Evolutionary conservation across 257 asterid genomes (phyloP).

Genomic region (Forsythia suspensa): DNA sequence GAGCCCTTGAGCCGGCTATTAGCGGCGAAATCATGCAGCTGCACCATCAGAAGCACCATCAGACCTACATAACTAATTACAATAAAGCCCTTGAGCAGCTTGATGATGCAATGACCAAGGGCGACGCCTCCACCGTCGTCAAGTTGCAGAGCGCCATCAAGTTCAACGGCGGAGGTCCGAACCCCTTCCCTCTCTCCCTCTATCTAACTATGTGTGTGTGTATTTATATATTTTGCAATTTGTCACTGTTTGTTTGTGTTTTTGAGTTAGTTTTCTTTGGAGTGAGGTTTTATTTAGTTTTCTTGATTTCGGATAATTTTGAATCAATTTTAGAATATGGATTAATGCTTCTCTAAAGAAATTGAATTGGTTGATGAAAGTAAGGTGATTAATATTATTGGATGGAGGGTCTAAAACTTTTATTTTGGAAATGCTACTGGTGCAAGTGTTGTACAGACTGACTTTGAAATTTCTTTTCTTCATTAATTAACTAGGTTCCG

Average conservation of each 20-base stretch:
- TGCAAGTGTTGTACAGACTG: neutral
- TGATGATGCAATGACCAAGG: constrained; percentile 60
- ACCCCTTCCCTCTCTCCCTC: neutral
- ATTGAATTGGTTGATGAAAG: constrained; percentile 2
- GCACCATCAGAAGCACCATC: constrained; percentile 98
- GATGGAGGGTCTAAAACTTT: neutral
- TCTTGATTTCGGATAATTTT: neutral
- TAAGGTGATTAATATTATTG: neutral
- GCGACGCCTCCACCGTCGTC: constrained; percentile 64
- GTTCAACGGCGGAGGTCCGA: constrained; percentile 95
- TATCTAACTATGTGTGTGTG: neutral
- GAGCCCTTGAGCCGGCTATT: constrained; percentile 85
- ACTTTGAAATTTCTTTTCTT: neutral
- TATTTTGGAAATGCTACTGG: neutral
- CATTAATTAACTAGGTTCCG: neutral
- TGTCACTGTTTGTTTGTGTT: neutral
- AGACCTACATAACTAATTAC: constrained; percentile 84
- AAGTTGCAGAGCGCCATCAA: constrained; percentile 90
- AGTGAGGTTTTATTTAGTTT: neutral
- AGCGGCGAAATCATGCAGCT: constrained; percentile 92
- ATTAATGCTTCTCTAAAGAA: neutral
- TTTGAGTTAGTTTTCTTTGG: neutral
- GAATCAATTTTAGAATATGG: neutral
- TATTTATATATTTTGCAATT: neutral
- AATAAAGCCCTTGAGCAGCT: constrained; percentile 91